phyloP scores from a whole-genome alignment of 2,329 filamentous ascomycete species.

The Aureobasidium mangrovei region DNA sequence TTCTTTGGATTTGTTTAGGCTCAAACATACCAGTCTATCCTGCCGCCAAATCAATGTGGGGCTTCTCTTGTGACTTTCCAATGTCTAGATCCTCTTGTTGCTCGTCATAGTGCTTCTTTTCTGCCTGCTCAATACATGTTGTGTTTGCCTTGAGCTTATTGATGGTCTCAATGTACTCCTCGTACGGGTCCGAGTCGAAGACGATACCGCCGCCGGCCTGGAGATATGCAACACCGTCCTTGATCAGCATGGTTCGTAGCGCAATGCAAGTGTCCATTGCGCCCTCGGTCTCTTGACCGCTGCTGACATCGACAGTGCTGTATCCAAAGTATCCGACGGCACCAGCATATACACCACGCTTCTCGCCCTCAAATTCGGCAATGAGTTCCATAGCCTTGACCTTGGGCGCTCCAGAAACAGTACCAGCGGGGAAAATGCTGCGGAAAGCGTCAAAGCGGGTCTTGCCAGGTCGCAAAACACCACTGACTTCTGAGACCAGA shows the following conservation, averaged over 20 bases:
- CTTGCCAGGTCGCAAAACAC: conserved; percentile 71
- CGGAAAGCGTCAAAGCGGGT: conserved; percentile 93
- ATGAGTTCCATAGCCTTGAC: conserved; percentile 96
- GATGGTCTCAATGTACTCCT: conserved; percentile 93
- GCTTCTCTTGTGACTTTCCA: not conserved
- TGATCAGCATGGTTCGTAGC: conserved; percentile 87
- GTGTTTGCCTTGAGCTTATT: conserved; percentile 93
- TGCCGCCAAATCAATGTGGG: conserved; percentile 15
- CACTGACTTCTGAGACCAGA: conserved; percentile 89
- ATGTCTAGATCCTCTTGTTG: conserved; percentile 24
- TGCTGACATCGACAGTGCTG: conserved; percentile 52
- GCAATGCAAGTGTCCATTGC: conserved; percentile 85
- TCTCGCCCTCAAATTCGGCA: conserved; percentile 85
- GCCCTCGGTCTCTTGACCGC: conserved; percentile 58
- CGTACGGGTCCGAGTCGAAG: conserved; percentile 81
- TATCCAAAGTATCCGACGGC: conserved; percentile 97
- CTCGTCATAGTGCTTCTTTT: conserved; percentile 54
- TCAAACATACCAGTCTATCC: not conserved
- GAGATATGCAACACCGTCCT: conserved; percentile 83
- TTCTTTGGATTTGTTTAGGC: too few species aligned
- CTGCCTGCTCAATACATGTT: conserved; percentile 75
- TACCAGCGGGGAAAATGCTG: conserved; percentile 90
- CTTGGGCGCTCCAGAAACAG: conserved; percentile 90
- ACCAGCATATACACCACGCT: conserved; percentile 89
- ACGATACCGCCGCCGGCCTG: conserved; percentile 86